These are phyloP conservation scores for Lecanicillium sp. DNA, from an alignment of 2,329 filamentous ascomycete species.

Conservation along the genomic window DNA sequence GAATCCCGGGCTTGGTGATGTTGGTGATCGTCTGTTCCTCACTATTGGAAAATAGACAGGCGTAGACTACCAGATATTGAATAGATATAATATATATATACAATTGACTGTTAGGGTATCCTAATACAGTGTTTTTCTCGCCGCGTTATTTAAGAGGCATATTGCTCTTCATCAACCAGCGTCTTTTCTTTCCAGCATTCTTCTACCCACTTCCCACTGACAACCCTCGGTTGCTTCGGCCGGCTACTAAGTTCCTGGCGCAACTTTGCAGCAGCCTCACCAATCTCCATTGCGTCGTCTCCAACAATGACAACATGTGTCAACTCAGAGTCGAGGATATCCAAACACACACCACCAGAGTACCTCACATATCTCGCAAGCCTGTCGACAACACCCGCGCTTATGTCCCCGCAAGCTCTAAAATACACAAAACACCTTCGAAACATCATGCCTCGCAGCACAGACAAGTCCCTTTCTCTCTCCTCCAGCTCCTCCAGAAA, in stretches of 20 bases:
- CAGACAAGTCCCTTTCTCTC: slow-evolving; percentile 43
- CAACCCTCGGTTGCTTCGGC: slow-evolving; percentile 55
- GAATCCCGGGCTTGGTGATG: slow-evolving; percentile 79
- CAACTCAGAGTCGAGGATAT: slow-evolving; percentile 40
- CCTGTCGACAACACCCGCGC: slow-evolving; percentile 25
- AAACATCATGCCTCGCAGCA: slow-evolving; percentile 45
- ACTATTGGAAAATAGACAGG: slow-evolving; percentile 67
- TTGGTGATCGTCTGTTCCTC: slow-evolving; percentile 83
- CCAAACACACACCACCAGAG: slow-evolving; percentile 52
- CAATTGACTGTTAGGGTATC: too few species aligned
- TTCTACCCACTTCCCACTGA: slow-evolving; percentile 64
- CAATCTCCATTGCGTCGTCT: slow-evolving; percentile 28
- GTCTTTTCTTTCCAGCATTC: slow-evolving; percentile 75
- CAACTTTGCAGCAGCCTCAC: slow-evolving; percentile 31
- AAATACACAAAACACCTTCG: slow-evolving; percentile 35
- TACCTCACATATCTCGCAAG: slow-evolving; percentile 57
- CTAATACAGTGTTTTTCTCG: too few species aligned
- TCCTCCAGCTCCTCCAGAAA: slow-evolving; percentile 49
- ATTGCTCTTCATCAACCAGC: slow-evolving; percentile 68
- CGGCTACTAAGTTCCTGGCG: slow-evolving; percentile 36
- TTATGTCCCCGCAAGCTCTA: slow-evolving; percentile 18
- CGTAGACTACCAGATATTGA: too few species aligned
- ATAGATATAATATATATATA: too few species aligned
- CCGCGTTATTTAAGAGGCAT: too few species aligned
- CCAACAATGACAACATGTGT: slow-evolving; percentile 63